These are phyloP conservation scores for Candida insectorum DNA, from an alignment of 805 yeast genomes.

Conservation along the genomic window DNA sequence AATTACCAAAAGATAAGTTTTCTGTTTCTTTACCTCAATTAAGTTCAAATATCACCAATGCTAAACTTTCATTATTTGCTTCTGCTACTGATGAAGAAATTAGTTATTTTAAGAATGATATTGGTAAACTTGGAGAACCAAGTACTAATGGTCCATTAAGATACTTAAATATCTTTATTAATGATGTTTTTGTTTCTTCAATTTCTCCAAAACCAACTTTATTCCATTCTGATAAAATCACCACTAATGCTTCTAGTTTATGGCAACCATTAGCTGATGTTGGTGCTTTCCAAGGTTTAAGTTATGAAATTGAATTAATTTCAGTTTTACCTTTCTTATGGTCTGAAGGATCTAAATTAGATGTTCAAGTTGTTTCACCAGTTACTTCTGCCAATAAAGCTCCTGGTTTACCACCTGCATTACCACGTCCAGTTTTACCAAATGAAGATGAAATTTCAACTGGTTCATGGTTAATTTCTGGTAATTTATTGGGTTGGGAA, in stretches of 20 bases:
- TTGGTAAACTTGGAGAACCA: conserved; percentile 10
- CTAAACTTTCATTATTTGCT: conserved; percentile 22
- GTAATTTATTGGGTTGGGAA: conserved; percentile 26
- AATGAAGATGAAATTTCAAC: conserved; percentile 13
- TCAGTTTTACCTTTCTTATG: conserved; percentile 25
- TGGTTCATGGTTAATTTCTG: conserved; percentile 22
- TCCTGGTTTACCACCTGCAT: conserved; percentile 12
- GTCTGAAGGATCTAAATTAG: conserved; percentile 18
- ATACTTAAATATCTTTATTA: conserved; percentile 21
- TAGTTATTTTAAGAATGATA: conserved; percentile 15
- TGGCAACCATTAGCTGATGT: conserved; percentile 25
- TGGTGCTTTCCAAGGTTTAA: conserved; percentile 23
- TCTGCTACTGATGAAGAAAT: conserved; percentile 26
- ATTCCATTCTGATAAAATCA: conserved; percentile 20
- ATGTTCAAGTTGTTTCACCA: conserved; percentile 24
- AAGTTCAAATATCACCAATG: conserved; percentile 15
- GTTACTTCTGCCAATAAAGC: conserved; percentile 13
- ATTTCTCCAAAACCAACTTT: conserved; percentile 26
- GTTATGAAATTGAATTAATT: conserved; percentile 24
- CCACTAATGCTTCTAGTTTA: conserved; percentile 12
- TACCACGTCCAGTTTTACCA: conserved; percentile 17
- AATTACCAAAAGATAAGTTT: conserved; percentile 17
- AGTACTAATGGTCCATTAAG: conserved; percentile 20
- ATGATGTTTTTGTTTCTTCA: conserved; percentile 18
- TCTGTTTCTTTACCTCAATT: conserved; percentile 18